These are phyloP conservation scores for Biscogniauxia sp. DNA, from an alignment of 2,329 filamentous ascomycete genomes.

Conservation along the genomic window DNA sequence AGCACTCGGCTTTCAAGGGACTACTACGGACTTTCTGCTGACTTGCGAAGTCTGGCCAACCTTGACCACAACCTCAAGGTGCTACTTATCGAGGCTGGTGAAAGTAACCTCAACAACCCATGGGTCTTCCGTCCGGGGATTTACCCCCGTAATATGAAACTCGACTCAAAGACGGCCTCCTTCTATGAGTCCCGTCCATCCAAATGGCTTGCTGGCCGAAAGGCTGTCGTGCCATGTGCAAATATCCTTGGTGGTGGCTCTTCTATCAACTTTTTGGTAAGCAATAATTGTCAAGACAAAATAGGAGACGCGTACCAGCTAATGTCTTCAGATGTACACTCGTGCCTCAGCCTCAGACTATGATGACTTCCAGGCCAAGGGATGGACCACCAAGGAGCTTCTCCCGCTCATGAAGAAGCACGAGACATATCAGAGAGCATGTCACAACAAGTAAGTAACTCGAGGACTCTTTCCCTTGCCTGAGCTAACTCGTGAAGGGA, in stretches of 20 bases:
- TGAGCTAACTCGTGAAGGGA: slow-evolving; percentile 42
- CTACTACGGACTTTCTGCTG: slow-evolving; percentile 25
- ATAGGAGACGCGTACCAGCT: slow-evolving; percentile 8
- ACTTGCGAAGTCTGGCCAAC: slow-evolving; percentile 62
- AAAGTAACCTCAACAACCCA: slow-evolving; percentile 66
- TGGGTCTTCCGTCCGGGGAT: slow-evolving; percentile 75
- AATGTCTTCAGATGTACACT: slow-evolving; percentile 61
- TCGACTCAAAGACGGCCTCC: slow-evolving; percentile 77
- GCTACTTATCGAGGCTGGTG: slow-evolving; percentile 34
- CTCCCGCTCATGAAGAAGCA: slow-evolving; percentile 78
- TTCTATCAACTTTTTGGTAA: slow-evolving; percentile 75
- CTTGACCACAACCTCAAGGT: slow-evolving; percentile 73
- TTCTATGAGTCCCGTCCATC: slow-evolving; percentile 79
- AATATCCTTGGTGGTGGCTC: slow-evolving; percentile 71
- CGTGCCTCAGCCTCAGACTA: slow-evolving; percentile 70
- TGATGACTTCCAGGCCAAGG: slow-evolving; percentile 75
- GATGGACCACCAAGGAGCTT: slow-evolving; percentile 75
- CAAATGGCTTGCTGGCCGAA: slow-evolving; percentile 67
- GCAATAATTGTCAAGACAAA: slow-evolving; percentile 1
- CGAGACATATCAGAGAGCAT: slow-evolving; percentile 70
- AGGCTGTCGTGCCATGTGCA: slow-evolving; percentile 72
- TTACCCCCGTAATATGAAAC: slow-evolving; percentile 71
- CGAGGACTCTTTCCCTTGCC: too few relatives aligned
- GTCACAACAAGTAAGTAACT: slow-evolving; percentile 50
- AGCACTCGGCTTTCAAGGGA: slow-evolving; percentile 17